phyloP scores from a whole-genome alignment of 2,329 filamentous ascomycete genomes.

The Colletotrichum viniferum region DNA sequence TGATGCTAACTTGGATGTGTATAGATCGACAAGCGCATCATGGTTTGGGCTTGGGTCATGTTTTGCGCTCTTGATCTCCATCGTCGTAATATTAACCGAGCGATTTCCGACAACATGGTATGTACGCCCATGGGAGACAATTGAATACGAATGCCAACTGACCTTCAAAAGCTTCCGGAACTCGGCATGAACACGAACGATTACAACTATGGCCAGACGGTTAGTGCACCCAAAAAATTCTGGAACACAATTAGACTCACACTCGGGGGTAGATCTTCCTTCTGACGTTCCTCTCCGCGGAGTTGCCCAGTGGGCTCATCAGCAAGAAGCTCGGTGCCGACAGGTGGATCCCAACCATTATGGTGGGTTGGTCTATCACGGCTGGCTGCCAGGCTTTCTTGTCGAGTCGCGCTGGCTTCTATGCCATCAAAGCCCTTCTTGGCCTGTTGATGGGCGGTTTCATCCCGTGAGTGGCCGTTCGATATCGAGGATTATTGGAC shows the following conservation, averaged over 20 bases:
- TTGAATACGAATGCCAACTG: not conserved
- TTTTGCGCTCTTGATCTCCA: slow-evolving; percentile 52
- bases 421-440: slow-evolving; percentile 45
- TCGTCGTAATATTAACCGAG: slow-evolving; percentile 50
- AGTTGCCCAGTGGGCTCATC: slow-evolving; percentile 53
- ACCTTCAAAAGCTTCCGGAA: slow-evolving; percentile 32
- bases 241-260: slow-evolving; percentile 2
- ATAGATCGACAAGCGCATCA: slow-evolving; percentile 50
- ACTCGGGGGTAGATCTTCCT: slow-evolving; percentile 40
- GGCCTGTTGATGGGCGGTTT: slow-evolving; percentile 55
- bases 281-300: slow-evolving; percentile 49
- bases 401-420: slow-evolving; percentile 39
- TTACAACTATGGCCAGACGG: slow-evolving; percentile 48
- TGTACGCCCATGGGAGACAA: not conserved
- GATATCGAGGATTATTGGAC: not conserved
- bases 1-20: slow-evolving; percentile 14
- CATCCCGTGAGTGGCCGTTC: slow-evolving; percentile 43
- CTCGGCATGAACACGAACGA: slow-evolving; percentile 49
- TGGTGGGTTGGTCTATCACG: slow-evolving; percentile 45
- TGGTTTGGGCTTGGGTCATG: slow-evolving; percentile 49
- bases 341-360: slow-evolving; percentile 46
- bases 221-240: slow-evolving; percentile 16
- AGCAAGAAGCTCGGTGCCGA: slow-evolving; percentile 57
- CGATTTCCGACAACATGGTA: slow-evolving; percentile 43
- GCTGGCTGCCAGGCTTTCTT: slow-evolving; percentile 42